phyloP scores from a whole-genome alignment of 176 grass and related monocot species.

The Carex littledalei region DNA sequence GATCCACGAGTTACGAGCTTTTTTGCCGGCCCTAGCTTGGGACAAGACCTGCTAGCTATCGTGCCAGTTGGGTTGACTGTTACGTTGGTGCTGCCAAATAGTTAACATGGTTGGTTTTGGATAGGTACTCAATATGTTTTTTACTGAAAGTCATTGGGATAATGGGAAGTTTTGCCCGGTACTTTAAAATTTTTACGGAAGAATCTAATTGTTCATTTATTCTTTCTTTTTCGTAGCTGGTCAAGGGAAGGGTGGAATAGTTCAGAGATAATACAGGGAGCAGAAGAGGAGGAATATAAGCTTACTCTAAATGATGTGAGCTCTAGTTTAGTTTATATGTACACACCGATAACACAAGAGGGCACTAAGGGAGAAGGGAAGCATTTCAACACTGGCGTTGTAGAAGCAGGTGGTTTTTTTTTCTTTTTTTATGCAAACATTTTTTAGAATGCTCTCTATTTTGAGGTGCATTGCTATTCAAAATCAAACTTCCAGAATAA shows the following conservation, averaged over 20 bases:
- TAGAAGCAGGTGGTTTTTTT: conserved; percentile 68
- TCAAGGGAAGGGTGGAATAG: conserved; percentile 68
- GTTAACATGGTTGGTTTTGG: background rate
- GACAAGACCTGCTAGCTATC: background rate
- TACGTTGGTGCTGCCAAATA: background rate
- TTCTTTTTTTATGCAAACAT: background rate
- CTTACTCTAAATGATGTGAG: conserved; percentile 68
- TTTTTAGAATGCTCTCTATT: background rate
- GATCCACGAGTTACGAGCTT: too few species aligned
- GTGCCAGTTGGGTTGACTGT: background rate
- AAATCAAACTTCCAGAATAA: conserved; percentile 2
- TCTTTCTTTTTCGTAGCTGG: conserved; percentile 45
- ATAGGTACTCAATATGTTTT: background rate
- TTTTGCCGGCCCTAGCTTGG: too few species aligned
- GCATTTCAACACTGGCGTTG: conserved; percentile 70
- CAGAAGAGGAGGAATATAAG: conserved; percentile 72
- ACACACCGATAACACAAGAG: conserved; percentile 76
- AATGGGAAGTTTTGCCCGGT: background rate
- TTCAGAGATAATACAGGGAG: conserved; percentile 58
- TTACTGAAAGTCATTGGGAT: background rate
- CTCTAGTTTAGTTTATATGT: conserved; percentile 91
- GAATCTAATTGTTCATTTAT: background rate
- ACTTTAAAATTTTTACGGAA: background rate
- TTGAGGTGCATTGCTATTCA: background rate
- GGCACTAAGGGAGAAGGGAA: conserved; percentile 77